Conservation (phyloP, 2,329 filamentous ascomycete genomes). For the Emydomyces testavorans region DNA sequence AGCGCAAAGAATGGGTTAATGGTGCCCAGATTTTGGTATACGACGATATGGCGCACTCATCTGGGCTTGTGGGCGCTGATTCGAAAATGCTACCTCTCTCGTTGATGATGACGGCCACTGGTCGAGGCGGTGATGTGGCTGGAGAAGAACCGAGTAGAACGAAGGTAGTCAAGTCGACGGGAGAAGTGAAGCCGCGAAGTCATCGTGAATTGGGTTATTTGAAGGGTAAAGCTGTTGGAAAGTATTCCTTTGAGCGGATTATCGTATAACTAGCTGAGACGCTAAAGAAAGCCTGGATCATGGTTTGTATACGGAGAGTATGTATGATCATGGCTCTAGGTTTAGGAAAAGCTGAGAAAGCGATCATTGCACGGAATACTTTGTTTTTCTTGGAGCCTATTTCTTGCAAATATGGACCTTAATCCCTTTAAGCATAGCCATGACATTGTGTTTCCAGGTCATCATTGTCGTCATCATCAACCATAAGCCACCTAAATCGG, state of each 20-base stretch:
- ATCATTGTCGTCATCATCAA: not conserved
- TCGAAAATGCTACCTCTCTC: slow-evolving; percentile 57
- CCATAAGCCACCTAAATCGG: not conserved
- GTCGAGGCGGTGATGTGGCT: slow-evolving; percentile 36
- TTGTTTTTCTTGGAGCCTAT: not conserved
- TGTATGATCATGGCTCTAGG: not conserved
- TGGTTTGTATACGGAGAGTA: not conserved
- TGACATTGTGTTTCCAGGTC: not conserved
- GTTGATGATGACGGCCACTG: slow-evolving; percentile 44
- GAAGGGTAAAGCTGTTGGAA: slow-evolving; percentile 65
- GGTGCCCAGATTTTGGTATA: slow-evolving; percentile 29
- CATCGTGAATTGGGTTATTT: slow-evolving; percentile 64
- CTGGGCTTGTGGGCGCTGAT: slow-evolving; percentile 3
- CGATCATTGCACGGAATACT: not conserved
- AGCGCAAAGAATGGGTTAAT: slow-evolving; percentile 27
- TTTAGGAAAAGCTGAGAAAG: not conserved
- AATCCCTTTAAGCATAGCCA: not conserved
- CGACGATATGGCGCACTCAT: slow-evolving; percentile 4
- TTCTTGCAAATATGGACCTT: not conserved
- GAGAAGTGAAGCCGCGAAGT: slow-evolving; percentile 58
- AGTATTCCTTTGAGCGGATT: slow-evolving; percentile 74
- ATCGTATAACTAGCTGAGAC: slow-evolving; percentile 39
- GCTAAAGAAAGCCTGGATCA: slow-evolving; percentile 12
- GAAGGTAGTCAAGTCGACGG: slow-evolving; percentile 50
- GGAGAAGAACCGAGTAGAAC: slow-evolving; percentile 35